Evolutionary conservation across 768 basidiomycete species (phyloP), one percentile per base, ranked within the genome.

Genomic region (Lactarius akahatsu): DNA sequence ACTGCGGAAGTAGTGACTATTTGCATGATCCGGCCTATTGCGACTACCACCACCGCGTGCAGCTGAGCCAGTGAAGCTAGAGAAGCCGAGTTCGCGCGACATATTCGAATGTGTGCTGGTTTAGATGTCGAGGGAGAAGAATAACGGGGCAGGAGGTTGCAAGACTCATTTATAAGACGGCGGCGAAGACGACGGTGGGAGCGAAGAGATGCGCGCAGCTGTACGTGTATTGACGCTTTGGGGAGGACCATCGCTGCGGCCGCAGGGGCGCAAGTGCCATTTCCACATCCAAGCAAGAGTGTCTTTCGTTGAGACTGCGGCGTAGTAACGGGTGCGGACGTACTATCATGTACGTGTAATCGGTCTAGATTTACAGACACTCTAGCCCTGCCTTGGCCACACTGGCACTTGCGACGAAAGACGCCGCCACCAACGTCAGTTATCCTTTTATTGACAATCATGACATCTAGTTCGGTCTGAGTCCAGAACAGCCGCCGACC

Each of bases 221-320:
- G 38, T 54, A 54, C 26, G 16, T 26, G 28, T 11, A 47, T 52
- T 26, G 43, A 8, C 28, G 43, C 47, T 38, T 32, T 23, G 38
- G 50, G 36, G 20, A 50, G 50, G 6, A 0, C 4, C 9, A 28
- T 41, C 23, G 30, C 65, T 66, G 61, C 65, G 65, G 47, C 47
- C 65, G 65, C 65, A 66, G 54, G 11, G 67, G 47, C 34, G 60
- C 57, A 50, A 50, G 45, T 6, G n/a, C 3, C n/a, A 47, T 47
- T 47, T 47, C 45, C 45, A 23, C n/a, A 47, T 47, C 23, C 47
- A 47, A n/a, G 11, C 45, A 47, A 8, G 3, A 30, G 28, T 30
- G 28, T 3, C 28, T 30, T 30, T 30, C 28, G 30, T 30, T n/a
- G 18, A 43, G 18, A 18, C 50, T 26, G 50, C 50, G 26, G 50